These are phyloP conservation scores for Globisporangium abappressorium DNA, from an alignment of 352 stramenopile species.

Conservation along the genomic window DNA sequence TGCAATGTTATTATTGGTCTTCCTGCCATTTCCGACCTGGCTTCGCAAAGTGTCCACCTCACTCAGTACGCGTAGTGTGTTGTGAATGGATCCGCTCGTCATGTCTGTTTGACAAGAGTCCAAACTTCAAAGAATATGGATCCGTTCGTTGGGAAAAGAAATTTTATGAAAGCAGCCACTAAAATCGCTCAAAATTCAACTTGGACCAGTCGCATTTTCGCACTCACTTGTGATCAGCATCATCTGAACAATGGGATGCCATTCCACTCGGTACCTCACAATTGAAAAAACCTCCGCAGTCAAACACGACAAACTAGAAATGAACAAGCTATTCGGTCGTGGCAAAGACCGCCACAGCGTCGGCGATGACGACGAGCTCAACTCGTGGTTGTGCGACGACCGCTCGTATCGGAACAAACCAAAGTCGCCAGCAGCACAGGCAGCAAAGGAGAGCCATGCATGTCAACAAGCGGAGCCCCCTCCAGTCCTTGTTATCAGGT, in stretches of 20 bases:
- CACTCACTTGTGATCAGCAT: not conserved
- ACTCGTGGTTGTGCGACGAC: conserved; percentile 12
- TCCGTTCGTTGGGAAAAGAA: not conserved
- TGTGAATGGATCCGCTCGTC: no score
- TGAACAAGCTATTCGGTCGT: conserved; percentile 2
- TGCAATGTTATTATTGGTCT: no score
- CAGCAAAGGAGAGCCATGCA: not conserved
- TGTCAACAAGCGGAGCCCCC: not conserved
- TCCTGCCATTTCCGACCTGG: no score
- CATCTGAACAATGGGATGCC: not conserved
- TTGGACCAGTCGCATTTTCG: not conserved
- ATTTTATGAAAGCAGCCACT: conserved; percentile 3
- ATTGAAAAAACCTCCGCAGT: not conserved
- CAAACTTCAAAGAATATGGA: no score
- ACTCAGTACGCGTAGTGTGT: no score
- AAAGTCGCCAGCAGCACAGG: not conserved
- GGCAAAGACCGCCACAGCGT: not conserved
- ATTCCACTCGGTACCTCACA: not conserved
- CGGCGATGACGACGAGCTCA: conserved; percentile 4
- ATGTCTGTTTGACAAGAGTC: no score
- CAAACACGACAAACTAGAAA: not conserved
- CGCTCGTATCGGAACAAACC: not conserved
- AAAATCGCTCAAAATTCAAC: not conserved
- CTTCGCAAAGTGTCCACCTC: no score
- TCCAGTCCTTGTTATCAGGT: not conserved